Conservation (phyloP, 805 yeast genomes). For the Yamadazyma takamatsuzukensis region DNA sequence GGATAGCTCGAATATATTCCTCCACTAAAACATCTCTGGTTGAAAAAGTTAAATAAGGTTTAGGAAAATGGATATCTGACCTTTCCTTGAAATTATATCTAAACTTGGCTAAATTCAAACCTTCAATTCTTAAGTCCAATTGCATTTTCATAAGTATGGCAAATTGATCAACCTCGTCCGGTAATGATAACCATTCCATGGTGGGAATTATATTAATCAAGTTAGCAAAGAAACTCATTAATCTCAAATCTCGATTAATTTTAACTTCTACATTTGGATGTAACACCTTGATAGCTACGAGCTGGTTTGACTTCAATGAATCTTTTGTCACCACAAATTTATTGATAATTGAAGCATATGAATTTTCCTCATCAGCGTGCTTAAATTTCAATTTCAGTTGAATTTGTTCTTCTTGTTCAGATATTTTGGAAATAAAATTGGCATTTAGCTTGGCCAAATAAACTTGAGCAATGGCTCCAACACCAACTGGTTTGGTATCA, state of each 20-base stretch:
- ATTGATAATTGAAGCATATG: conserved; percentile 21
- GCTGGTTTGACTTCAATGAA: conserved; percentile 39
- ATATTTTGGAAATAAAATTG: conserved; percentile 37
- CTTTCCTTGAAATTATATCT: conserved; percentile 58
- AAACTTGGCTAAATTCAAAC: conserved; percentile 71
- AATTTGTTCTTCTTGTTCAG: conserved; percentile 21
- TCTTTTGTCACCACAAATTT: conserved; percentile 34
- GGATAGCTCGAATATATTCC: conserved; percentile 77
- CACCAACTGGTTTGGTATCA: conserved; percentile 74
- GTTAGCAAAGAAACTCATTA: conserved; percentile 79
- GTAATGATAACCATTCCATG: conserved; percentile 96
- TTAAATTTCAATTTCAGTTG: conserved; percentile 12
- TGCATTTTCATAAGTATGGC: conserved; percentile 82
- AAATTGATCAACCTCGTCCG: conserved; percentile 90
- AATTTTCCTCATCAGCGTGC: conserved; percentile 10
- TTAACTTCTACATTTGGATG: conserved; percentile 80
- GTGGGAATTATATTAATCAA: conserved; percentile 75
- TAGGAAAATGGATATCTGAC: conserved; percentile 73
- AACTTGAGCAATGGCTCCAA: conserved; percentile 99
- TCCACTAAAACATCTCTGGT: conserved; percentile 77
- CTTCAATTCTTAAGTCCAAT: conserved; percentile 86
- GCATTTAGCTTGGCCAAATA: conserved; percentile 65
- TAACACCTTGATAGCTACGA: conserved; percentile 87
- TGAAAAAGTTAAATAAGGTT: conserved; percentile 61
- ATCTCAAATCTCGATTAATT: conserved; percentile 75